Conservation (phyloP, 164 flowering plant species). For the Taxillus chinensis region DNA sequence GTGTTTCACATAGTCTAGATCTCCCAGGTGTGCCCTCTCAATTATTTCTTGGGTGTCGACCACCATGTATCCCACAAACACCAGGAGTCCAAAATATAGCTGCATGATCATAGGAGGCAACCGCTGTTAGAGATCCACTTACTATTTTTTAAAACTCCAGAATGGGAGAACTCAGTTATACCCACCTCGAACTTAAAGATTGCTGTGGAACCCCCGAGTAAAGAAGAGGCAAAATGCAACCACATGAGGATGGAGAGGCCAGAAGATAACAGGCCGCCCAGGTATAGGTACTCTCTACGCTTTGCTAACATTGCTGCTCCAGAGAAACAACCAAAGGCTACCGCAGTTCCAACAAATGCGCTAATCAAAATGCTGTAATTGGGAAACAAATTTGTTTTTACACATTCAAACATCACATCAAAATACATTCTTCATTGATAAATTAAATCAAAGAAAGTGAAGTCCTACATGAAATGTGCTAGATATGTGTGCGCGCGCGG, state of each 20-base stretch:
- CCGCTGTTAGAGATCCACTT: neutral
- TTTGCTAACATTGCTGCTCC: conserved; percentile 76
- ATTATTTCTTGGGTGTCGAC: conserved; percentile 92
- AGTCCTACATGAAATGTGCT: no score
- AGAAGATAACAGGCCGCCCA: conserved; percentile 78
- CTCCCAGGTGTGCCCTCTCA: conserved; percentile 86
- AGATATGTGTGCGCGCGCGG: no score
- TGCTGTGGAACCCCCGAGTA: conserved; percentile 83
- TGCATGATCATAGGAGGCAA: conserved; percentile 18
- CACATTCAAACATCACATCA: no score
- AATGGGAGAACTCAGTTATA: no score
- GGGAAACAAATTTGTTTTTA: neutral
- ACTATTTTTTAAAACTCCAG: neutral
- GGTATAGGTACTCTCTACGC: conserved; percentile 82
- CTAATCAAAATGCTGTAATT: conserved; percentile 52
- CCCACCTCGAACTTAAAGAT: conserved; percentile 82
- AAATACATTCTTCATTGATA: no score
- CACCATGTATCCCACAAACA: conserved; percentile 86
- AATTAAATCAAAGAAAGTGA: no score
- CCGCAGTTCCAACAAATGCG: conserved; percentile 74
- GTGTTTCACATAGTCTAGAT: conserved; percentile 84
- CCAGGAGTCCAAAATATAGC: conserved; percentile 84
- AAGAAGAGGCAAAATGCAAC: conserved; percentile 76
- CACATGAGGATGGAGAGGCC: conserved; percentile 76
- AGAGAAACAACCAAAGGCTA: conserved; percentile 91